Percentiles rank a stretch among this genome's conserved stretches.
Conservation (phyloP, 202 grass and related monocot species). For the Carex arenaria region DNA sequence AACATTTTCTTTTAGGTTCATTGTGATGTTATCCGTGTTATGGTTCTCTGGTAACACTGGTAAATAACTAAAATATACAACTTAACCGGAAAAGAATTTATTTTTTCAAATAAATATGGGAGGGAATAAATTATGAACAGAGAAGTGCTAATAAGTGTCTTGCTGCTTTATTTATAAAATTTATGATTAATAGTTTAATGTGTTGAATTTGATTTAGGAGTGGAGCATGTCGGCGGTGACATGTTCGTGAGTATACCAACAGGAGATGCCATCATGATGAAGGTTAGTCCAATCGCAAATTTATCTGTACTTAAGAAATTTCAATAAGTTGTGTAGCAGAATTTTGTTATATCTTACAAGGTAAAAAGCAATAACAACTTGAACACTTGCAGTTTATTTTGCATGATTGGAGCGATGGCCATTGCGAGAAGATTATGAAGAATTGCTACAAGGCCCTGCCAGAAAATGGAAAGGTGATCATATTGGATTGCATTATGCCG, state of each 20-base stretch:
- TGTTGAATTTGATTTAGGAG: conserved; percentile 16
- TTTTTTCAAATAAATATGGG: neutral
- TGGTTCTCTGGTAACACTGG: neutral
- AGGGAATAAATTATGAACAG: neutral
- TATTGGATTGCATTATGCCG: conserved; percentile 57
- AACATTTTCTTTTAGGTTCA: neutral
- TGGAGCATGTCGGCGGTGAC: conserved; percentile 30
- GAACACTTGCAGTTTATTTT: conserved; percentile 45
- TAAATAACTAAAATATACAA: neutral
- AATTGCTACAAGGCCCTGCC: conserved; percentile 75
- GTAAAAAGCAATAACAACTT: neutral
- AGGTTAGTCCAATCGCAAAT: conserved; percentile 9
- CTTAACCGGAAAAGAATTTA: no score
- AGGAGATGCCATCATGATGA: conserved; percentile 37
- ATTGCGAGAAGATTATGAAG: conserved; percentile 51
- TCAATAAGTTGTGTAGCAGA: neutral
- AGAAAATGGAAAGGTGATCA: conserved; percentile 57
- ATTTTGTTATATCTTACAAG: neutral
- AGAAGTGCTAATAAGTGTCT: neutral
- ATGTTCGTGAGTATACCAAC: conserved; percentile 29
- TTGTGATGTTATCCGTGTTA: neutral
- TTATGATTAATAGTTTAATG: no score
- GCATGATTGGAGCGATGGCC: conserved; percentile 72
- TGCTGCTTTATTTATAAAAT: neutral
- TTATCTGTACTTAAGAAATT: neutral